phyloP scores from a whole-genome alignment of 108 stramenopile genomes.

The Stephanodiscus triporus region DNA sequence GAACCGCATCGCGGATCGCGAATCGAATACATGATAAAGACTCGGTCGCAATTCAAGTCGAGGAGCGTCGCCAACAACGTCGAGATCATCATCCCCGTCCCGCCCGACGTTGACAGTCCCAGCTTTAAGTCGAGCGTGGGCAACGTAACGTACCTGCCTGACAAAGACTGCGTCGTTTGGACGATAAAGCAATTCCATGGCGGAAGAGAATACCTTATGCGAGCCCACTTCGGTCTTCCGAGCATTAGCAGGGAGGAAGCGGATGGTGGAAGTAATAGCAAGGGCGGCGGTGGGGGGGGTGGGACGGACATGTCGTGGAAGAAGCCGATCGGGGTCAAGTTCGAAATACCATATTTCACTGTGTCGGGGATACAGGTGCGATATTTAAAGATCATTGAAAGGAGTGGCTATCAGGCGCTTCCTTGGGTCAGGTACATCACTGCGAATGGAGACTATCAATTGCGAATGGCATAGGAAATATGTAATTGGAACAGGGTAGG shows the following conservation, averaged over 20 bases:
- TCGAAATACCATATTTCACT: conserved; percentile 99
- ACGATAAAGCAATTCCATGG: conserved; percentile 97
- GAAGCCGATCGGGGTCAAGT: conserved; percentile 93
- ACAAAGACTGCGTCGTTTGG: conserved; percentile 97
- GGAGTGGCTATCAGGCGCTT: conserved; percentile 97
- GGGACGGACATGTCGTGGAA: conserved; percentile 85
- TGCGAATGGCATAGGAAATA: conserved; percentile 90
- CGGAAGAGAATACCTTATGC: conserved; percentile 96
- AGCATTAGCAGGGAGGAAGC: conserved; percentile 90
- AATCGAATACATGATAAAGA: conserved; percentile 99
- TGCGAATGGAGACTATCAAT: conserved; percentile 97
- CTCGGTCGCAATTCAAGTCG: conserved; percentile 98
- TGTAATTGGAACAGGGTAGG: neutral
- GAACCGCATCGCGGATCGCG: conserved; percentile 95
- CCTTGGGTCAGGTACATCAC: conserved; percentile 99
- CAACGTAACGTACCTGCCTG: conserved; percentile 97
- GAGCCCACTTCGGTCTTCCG: conserved; percentile 99
- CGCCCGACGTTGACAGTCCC: conserved; percentile 98
- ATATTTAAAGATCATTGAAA: conserved; percentile 99
- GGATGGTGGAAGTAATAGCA: conserved; percentile 44
- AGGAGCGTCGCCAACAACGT: conserved; percentile 99
- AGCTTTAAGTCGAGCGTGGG: conserved; percentile 97
- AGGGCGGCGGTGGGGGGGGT: conserved; percentile 59
- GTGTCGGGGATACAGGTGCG: conserved; percentile 99
- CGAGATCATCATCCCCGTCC: conserved; percentile 99